Percentiles rank a stretch among this genome's conserved stretches.
phyloP scores from a whole-genome alignment of 192 early-diverging fungal species.

The Spizellomyces sp. region DNA sequence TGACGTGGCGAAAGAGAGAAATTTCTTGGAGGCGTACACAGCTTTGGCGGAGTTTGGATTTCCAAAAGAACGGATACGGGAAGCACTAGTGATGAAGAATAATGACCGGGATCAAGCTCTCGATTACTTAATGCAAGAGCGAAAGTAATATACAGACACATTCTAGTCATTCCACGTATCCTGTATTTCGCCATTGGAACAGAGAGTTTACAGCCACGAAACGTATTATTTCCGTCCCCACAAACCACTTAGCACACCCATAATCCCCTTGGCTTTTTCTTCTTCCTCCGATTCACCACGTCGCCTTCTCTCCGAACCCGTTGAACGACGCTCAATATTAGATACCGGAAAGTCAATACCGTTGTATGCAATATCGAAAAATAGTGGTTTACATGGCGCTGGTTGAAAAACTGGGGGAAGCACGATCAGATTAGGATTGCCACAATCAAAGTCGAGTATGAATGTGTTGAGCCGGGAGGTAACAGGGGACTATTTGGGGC shows the following conservation, averaged over 20 bases:
- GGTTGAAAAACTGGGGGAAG: constrained; percentile 68
- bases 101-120: constrained; percentile 19
- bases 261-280: constrained; percentile 8
- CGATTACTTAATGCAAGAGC: constrained; percentile 12
- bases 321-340: constrained; percentile 21
- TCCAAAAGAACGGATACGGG: constrained; percentile 8
- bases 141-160: neutral
- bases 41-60: constrained; percentile 27
- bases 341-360: constrained; percentile 61
- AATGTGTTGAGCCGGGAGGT: no score
- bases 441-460: constrained; percentile 22
- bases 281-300: neutral
- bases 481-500: no score
- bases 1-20: constrained; percentile 4
- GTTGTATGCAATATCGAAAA: constrained; percentile 78
- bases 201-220: no score
- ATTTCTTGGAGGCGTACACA: constrained; percentile 16
- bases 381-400: constrained; percentile 73
- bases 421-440: constrained; percentile 59
- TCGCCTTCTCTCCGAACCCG: neutral
- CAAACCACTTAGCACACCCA: constrained; percentile 23
- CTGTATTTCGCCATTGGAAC: no score
- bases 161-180: no score
- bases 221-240: constrained; percentile 22
- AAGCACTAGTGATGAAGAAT: constrained; percentile 20